Conservation (phyloP, 768 basidiomycete species). For the Cyclocybe aegerita region DNA sequence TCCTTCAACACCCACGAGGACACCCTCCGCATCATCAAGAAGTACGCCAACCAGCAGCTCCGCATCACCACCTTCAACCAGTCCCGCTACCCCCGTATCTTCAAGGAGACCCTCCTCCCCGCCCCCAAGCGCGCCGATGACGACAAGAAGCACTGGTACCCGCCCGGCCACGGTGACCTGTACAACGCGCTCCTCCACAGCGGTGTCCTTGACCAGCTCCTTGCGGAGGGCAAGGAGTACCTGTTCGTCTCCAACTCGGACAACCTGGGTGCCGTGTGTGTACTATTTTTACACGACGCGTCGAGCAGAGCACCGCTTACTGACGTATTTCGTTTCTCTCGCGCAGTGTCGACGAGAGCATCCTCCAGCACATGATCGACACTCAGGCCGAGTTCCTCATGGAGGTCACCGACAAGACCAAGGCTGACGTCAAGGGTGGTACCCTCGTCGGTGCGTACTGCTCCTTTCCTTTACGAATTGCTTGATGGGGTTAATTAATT, state of each 20-base stretch:
- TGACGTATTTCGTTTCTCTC: constrained; percentile 5
- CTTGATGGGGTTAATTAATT: background rate
- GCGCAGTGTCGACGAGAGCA: constrained; percentile 73
- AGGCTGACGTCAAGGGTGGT: constrained; percentile 79
- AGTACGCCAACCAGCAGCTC: constrained; percentile 93
- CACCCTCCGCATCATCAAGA: constrained; percentile 94
- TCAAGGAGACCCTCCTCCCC: constrained; percentile 85
- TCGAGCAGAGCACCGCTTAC: background rate
- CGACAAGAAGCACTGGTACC: constrained; percentile 95
- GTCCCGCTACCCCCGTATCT: constrained; percentile 91
- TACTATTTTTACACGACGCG: constrained; percentile 7
- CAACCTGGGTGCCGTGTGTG: constrained; percentile 89
- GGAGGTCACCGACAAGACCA: constrained; percentile 97
- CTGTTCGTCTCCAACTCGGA: constrained; percentile 98
- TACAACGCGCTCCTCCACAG: constrained; percentile 92
- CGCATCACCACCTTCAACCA: constrained; percentile 93
- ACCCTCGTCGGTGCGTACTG: constrained; percentile 63
- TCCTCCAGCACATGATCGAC: constrained; percentile 85
- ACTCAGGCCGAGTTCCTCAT: constrained; percentile 83
- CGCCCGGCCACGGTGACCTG: constrained; percentile 95
- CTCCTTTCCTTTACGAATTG: background rate
- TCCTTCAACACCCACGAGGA: constrained; percentile 99
- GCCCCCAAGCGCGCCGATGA: constrained; percentile 74
- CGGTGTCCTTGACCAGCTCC: constrained; percentile 85
- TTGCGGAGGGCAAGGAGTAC: constrained; percentile 93